Conservation (phyloP, 139 green algal genomes). For the Asterochloris erici region DNA sequence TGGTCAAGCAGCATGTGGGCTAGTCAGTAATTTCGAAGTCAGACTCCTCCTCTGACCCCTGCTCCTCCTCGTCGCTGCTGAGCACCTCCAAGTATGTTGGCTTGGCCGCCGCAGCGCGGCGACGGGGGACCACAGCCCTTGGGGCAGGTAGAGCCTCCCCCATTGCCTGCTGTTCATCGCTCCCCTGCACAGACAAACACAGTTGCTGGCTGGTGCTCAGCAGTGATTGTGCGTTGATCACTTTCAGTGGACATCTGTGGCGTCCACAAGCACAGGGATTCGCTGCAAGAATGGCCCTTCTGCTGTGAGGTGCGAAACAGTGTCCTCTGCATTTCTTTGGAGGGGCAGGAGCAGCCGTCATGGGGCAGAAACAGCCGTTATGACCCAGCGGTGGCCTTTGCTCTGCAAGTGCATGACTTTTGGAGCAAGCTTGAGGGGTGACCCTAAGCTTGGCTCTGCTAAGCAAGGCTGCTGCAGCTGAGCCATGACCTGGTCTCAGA, state of each 20-base stretch:
- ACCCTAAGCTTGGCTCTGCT: neutral
- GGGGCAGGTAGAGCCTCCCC: neutral
- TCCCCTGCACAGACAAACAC: neutral
- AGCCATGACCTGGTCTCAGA: neutral
- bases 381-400: neutral
- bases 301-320: neutral
- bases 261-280: neutral
- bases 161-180: neutral
- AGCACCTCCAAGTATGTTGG: neutral
- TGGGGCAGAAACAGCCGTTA: neutral
- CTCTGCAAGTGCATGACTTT: neutral
- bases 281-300: neutral
- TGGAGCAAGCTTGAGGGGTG: neutral
- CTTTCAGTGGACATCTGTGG: neutral
- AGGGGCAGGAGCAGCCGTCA: neutral
- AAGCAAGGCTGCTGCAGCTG: neutral
- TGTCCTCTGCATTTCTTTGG: neutral
- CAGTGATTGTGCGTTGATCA: neutral
- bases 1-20: neutral
- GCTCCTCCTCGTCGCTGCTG: neutral
- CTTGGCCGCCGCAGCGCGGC: neutral
- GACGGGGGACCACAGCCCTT: neutral
- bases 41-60: neutral
- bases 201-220: neutral
- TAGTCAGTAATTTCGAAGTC: neutral